Percentiles rank a stretch among this genome's conserved stretches.
Evolutionary conservation across 2,329 filamentous ascomycete species (phyloP).

Genomic region (Pseudogymnoascus sp.): DNA sequence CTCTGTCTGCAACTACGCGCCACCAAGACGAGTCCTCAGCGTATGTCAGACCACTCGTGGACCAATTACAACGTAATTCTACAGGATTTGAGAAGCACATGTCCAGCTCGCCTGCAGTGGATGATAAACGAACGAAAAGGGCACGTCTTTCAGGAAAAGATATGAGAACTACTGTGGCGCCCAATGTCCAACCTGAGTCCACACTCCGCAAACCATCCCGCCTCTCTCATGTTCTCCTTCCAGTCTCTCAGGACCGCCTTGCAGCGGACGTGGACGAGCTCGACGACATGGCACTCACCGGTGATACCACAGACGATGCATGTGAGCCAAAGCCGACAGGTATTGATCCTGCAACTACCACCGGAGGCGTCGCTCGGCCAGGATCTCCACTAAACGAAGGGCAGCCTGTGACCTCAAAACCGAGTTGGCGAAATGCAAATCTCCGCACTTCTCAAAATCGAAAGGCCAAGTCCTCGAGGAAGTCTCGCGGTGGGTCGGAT

Average conservation of each 20-base stretch:
- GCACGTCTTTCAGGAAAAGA: neutral
- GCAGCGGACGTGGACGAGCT: neutral
- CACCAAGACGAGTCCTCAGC: neutral
- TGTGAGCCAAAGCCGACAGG: neutral
- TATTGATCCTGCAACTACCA: too few species aligned
- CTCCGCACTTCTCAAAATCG: neutral
- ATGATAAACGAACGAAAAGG: neutral
- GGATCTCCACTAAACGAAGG: neutral
- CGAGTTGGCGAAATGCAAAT: neutral
- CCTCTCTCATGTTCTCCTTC: neutral
- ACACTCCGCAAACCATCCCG: constrained; percentile 8
- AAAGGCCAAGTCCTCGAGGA: neutral
- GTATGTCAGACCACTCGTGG: neutral
- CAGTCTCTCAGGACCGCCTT: neutral
- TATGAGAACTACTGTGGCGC: neutral
- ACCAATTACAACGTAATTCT: neutral
- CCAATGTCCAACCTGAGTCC: neutral
- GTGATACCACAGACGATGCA: neutral
- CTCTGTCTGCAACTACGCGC: neutral
- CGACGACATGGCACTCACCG: neutral
- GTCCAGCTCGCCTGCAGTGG: neutral
- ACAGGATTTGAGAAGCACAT: neutral
- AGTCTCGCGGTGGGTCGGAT: neutral
- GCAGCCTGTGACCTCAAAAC: neutral
- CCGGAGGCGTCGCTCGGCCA: neutral